These are phyloP conservation scores for Tardiomyces digboiensis DNA, from an alignment of 1,139 yeast species.

Conservation along the genomic window DNA sequence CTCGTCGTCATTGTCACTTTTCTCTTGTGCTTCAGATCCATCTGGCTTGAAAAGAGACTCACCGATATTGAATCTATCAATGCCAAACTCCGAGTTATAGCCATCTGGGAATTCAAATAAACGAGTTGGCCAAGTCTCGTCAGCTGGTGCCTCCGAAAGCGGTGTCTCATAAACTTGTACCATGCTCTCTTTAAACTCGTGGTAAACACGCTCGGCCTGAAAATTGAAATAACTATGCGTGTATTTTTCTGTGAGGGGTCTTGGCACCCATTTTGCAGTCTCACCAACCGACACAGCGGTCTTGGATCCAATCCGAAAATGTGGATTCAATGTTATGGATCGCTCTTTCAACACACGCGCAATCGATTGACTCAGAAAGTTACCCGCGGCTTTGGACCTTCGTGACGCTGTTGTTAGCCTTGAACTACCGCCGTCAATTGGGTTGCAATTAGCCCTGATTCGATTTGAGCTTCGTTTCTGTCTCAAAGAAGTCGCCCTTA, in stretches of 20 bases:
- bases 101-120: constrained; percentile 80
- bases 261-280: constrained; percentile 31
- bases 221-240: constrained; percentile 21
- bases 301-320: constrained; percentile 24
- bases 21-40: constrained; percentile 7
- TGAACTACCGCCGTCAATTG: too few relatives aligned
- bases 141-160: constrained; percentile 14
- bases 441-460: too few relatives aligned
- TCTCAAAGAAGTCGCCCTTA: too few relatives aligned
- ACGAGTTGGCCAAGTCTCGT: constrained; percentile 26
- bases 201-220: constrained; percentile 28
- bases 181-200: constrained; percentile 54
- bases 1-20: constrained; percentile 29
- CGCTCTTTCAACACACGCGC: constrained; percentile 14
- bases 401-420: neutral
- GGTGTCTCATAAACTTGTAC: constrained; percentile 41
- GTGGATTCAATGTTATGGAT: constrained; percentile 22
- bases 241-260: constrained; percentile 14
- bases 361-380: constrained; percentile 23
- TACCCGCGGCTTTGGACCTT: constrained; percentile 28
- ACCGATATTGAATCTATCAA: constrained; percentile 59
- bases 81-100: constrained; percentile 38
- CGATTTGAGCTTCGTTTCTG: too few relatives aligned
- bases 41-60: constrained; percentile 57
- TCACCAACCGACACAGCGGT: constrained; percentile 22